Evolutionary conservation across 495 filamentous ascomycete genomes (phyloP), one percentile per base, ranked within the genome.

Genomic region (Podospora comata): DNA sequence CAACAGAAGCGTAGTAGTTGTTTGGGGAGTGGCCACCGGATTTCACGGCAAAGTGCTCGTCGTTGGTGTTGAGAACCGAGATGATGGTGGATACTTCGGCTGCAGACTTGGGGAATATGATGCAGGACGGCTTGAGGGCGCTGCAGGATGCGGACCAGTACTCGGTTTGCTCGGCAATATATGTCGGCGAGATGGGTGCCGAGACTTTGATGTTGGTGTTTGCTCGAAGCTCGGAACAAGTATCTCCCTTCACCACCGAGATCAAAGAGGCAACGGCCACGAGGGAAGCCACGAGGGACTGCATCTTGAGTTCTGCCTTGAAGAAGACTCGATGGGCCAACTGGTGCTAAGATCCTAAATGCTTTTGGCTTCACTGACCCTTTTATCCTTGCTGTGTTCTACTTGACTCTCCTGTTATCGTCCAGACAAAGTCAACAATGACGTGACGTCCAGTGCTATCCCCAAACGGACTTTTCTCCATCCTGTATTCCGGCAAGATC

Each of bases 11-110:
- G 26, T 81, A 84, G 39, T 84, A 83, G 27, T 78, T 79, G 65
- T 82, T 84, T 5, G 79, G 75, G 19, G 79, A 78, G 74, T 89
- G 86, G 55, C 83, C 83, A 16, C 84, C 84, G 2, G 82, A 81
- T 60, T 84, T 85, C 64, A 86, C 72, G 3, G 84, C 76, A 68
- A 85, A 86, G 7, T 68, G 70, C 71, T 84, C 84, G 63, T 75
- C 77, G 65, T 76, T 79, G 60, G 65, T 62, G 65, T 32, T 70
- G 15, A 80, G 74, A 30, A 78, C 72, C 5, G 70, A 72, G 30
- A 81, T 54, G 63, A 81, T 73, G 27, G 73, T 67, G 13, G 79
- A 73, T 1, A 79, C 79, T 66, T 81, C 80, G 59, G 73, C 67
- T 3, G 77, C 69, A 11, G 72, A 74, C 18, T 72, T 75, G n/a